A percentile compares a stretch with the other conserved stretches of the same genome.
Conservation (phyloP, 2,329 filamentous ascomycete species). For the Botryosphaeria agaves region DNA sequence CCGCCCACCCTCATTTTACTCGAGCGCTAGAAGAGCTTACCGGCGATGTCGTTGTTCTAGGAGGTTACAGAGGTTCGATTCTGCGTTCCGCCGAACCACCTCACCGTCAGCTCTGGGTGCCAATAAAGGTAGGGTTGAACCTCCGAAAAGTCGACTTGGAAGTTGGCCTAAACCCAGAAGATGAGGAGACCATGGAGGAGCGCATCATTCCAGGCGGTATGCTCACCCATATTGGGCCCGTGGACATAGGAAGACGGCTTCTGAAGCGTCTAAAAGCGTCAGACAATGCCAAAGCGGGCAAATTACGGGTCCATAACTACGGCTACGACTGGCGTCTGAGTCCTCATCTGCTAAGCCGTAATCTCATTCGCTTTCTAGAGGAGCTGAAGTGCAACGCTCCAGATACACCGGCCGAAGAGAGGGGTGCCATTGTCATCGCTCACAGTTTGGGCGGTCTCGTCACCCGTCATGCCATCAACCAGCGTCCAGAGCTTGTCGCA, state of each 20-base stretch:
- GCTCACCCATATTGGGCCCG: conserved; percentile 78
- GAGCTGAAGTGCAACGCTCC: conserved; percentile 56
- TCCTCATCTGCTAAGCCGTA: conserved; percentile 54
- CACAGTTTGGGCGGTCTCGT: conserved; percentile 82
- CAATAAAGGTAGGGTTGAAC: conserved; percentile 82
- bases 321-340: conserved; percentile 91
- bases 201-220: conserved; percentile 75
- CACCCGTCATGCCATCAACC: conserved; percentile 73
- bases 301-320: conserved; percentile 70
- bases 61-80: conserved; percentile 83
- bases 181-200: conserved; percentile 69
- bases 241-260: conserved; percentile 72
- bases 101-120: conserved; percentile 83
- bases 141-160: conserved; percentile 83
- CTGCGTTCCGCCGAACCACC: conserved; percentile 66
- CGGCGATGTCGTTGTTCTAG: conserved; percentile 76
- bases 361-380: conserved; percentile 57
- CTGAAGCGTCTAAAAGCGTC: conserved; percentile 61
- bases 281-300: conserved; percentile 54
- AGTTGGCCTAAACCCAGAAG: conserved; percentile 63
- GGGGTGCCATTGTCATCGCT: conserved; percentile 66
- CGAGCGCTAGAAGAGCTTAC: conserved; percentile 50
- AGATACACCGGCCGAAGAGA: conserved; percentile 30
- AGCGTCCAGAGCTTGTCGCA: conserved; percentile 66
- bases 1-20: conserved; percentile 32